A percentile compares a stretch with the other conserved stretches of the same genome.
Evolutionary conservation across 2,329 filamentous ascomycete species (phyloP).

Genomic region (Colletotrichum kahawae): DNA sequence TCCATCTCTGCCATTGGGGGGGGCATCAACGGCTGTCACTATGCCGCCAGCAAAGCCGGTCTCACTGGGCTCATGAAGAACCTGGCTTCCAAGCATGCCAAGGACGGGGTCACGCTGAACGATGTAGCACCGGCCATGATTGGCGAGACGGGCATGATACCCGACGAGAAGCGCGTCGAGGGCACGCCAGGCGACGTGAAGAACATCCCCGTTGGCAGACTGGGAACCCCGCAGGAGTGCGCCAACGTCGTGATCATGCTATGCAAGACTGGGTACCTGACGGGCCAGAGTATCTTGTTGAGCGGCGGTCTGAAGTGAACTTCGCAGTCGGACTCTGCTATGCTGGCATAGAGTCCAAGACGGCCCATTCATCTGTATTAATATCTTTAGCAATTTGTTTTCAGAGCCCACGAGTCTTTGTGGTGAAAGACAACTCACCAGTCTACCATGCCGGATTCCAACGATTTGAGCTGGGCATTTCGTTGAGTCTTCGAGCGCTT

Average conservation of each 20-base stretch:
- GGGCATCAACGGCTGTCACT: constrained; percentile 67
- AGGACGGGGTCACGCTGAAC: constrained; percentile 68
- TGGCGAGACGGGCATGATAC: constrained; percentile 67
- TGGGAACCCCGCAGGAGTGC: constrained; percentile 64
- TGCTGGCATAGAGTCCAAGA: neutral
- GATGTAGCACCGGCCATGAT: constrained; percentile 75
- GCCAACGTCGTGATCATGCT: constrained; percentile 67
- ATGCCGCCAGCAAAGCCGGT: constrained; percentile 67
- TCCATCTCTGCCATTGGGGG: constrained; percentile 68
- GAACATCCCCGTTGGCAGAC: constrained; percentile 62
- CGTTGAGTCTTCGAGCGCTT: neutral
- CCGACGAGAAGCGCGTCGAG: constrained; percentile 53
- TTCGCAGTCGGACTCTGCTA: neutral
- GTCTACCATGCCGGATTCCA: neutral
- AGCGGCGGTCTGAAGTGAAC: constrained; percentile 55
- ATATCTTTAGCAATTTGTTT: neutral
- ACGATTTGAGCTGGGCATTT: neutral
- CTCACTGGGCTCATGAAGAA: constrained; percentile 71
- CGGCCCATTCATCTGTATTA: neutral
- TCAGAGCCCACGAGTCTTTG: neutral
- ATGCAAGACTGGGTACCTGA: constrained; percentile 64
- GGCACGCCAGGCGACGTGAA: constrained; percentile 63
- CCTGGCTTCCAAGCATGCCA: constrained; percentile 62
- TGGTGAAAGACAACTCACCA: neutral
- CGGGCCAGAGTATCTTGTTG: constrained; percentile 59